Percentiles rank a stretch among this genome's conserved stretches.
phyloP scores from a whole-genome alignment of 2,329 filamentous ascomycete species.

The Xylaria sp. region DNA sequence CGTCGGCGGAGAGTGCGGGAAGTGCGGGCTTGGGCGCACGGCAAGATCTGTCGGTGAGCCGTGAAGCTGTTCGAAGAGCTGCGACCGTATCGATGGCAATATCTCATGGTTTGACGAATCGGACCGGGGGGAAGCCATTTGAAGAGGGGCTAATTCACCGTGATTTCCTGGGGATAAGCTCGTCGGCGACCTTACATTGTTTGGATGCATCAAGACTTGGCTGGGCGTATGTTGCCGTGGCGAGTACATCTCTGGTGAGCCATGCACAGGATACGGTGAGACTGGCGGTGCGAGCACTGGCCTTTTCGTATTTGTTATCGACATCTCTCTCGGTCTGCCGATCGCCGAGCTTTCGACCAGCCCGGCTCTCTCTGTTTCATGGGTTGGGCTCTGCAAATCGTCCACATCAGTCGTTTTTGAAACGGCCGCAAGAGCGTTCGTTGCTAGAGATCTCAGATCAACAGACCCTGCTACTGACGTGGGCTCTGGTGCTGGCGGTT shows the following conservation, averaged over 20 bases:
- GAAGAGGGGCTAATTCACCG: conserved; percentile 50
- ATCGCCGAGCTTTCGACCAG: conserved; percentile 32
- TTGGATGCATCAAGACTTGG: conserved; percentile 48
- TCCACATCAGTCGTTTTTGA: conserved; percentile 39
- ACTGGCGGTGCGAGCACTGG: conserved; percentile 47
- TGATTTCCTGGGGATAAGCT: conserved; percentile 42
- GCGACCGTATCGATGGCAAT: conserved; percentile 53
- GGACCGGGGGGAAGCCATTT: conserved; percentile 52
- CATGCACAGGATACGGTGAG: conserved; percentile 44
- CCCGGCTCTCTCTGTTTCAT: conserved; percentile 35
- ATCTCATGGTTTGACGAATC: conserved; percentile 51
- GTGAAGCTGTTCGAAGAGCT: conserved; percentile 49
- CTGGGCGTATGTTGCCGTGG: conserved; percentile 40
- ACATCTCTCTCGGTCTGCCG: conserved; percentile 35
- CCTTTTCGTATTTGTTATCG: conserved; percentile 37
- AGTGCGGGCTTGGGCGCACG: conserved; percentile 43
- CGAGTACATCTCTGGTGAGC: conserved; percentile 43
- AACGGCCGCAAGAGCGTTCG: conserved; percentile 44
- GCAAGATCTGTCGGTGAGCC: conserved; percentile 48
- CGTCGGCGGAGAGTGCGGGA: conserved; percentile 51
- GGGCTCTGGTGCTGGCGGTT: conserved; percentile 31
- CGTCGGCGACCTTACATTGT: conserved; percentile 51
- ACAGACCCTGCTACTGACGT: conserved; percentile 33
- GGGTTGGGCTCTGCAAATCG: conserved; percentile 31
- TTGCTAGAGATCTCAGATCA: conserved; percentile 45